Base-by-base conservation (phyloP, 2,329 filamentous ascomycete genomes). In the Laburnicola sp. region DNA sequence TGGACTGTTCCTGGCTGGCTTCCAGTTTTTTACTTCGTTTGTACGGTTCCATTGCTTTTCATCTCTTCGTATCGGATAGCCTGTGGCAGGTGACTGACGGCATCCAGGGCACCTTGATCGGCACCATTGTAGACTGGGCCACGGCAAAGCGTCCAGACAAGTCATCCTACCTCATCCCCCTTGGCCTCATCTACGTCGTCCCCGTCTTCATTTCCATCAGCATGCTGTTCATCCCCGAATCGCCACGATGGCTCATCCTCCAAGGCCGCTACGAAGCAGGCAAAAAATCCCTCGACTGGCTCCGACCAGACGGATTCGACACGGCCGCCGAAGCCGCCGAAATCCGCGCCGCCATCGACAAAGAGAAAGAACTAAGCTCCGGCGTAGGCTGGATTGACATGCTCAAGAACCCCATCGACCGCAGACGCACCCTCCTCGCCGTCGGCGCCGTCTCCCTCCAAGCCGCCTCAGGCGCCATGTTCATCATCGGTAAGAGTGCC, bases 91-190 rank as follows among this genome's bases (percentile, higher is more conserved):
- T 23, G 10, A 9, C 45, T 58, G 22, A 64, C 36, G 16, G 10
- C 2, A 4, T 37, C 8, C 8, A 64, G 61, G 66, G 76, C 57
- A 74, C 70, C 47, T 58, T 72, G 37, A 62, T 76, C 58, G 80
- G 76, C 46, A 79, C 73, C 52, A 74, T 83, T 26, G 69, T 83
- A 44, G 80, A 83, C 63, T 82, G 81, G 68, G 80, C 78, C 49
- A 73, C 62, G 28, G 75, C 57, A 2, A 65, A 60, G 28, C 58
- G 65, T 30, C 65, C 65, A 6, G 66, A 66, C 50, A 70, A 70
- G 27, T 63, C 63, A 1, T 51, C 70, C 1, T 78, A 76, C 57
- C 62, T 76, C 11, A 80, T 82, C 32, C 80, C 80, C 0, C 68
- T 82, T 1, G 71, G 79, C 48, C 76, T 83, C 57, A 82, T 84